phyloP scores from a whole-genome alignment of 768 basidiomycete genomes.

The Tephrocybe sp. region DNA sequence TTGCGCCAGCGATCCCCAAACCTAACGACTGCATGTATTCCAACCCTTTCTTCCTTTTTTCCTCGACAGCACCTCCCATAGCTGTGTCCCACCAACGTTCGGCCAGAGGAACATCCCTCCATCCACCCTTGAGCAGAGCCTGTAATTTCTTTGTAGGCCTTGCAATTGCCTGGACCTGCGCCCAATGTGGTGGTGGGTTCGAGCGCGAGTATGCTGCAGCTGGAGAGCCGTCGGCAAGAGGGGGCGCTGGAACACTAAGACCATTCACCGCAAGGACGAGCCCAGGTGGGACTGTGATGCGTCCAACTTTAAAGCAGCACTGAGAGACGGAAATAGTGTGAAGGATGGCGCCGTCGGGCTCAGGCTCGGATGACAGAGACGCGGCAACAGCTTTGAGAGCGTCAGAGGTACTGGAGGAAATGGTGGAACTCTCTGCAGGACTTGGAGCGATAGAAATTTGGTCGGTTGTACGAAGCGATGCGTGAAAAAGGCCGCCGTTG shows the following conservation, averaged over 20 bases:
- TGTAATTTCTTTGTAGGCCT: slow-evolving; percentile 35
- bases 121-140: slow-evolving; percentile 53
- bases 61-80: slow-evolving; percentile 47
- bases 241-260: slow-evolving; percentile 34
- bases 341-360: slow-evolving; percentile 53
- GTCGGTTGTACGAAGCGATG: slow-evolving; percentile 35
- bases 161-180: slow-evolving; percentile 33
- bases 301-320: slow-evolving; percentile 65
- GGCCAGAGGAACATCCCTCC: slow-evolving; percentile 55
- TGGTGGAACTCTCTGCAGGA: slow-evolving; percentile 18
- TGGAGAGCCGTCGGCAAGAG: slow-evolving; percentile 18
- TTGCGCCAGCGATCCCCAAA: slow-evolving; percentile 33
- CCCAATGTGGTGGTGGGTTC: slow-evolving; percentile 51
- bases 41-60: slow-evolving; percentile 31
- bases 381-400: slow-evolving; percentile 33
- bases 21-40: slow-evolving; percentile 32
- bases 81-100: slow-evolving; percentile 72
- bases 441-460: slow-evolving; percentile 22
- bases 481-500: slow-evolving; percentile 17
- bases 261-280: slow-evolving; percentile 62
- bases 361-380: slow-evolving; percentile 30
- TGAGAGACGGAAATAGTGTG: slow-evolving; percentile 66
- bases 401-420: slow-evolving; percentile 23
- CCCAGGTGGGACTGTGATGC: slow-evolving; percentile 71
- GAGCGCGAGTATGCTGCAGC: slow-evolving; percentile 39